Evolutionary conservation across 2,329 filamentous ascomycete genomes (phyloP).

Genomic region (Pyrenophora seminiperda): DNA sequence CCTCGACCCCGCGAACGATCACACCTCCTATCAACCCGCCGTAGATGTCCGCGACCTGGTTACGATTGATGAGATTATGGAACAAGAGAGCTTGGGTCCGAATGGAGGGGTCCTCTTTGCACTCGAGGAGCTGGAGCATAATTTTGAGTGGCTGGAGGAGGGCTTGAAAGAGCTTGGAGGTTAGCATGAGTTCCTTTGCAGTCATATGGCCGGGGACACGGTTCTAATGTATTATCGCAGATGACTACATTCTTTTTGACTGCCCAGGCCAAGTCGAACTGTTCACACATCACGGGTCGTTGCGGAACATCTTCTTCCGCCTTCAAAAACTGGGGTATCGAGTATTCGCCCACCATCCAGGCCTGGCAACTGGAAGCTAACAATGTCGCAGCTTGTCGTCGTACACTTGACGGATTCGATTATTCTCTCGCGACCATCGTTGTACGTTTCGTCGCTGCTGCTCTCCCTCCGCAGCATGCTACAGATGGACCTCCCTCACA

Average conservation of each 20-base stretch:
- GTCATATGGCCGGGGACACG: neutral
- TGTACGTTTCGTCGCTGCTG: slow-evolving; percentile 93
- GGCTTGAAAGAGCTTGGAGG: slow-evolving; percentile 75
- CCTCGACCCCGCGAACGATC: slow-evolving; percentile 95
- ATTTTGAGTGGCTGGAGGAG: slow-evolving; percentile 88
- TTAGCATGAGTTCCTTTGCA: slow-evolving; percentile 35
- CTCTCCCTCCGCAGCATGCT: slow-evolving; percentile 95
- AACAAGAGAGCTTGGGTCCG: slow-evolving; percentile 83
- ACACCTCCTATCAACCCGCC: slow-evolving; percentile 84
- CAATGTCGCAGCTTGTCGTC: slow-evolving; percentile 74
- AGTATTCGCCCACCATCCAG: slow-evolving; percentile 61
- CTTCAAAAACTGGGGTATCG: slow-evolving; percentile 91
- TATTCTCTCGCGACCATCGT: slow-evolving; percentile 86
- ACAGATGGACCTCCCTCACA: slow-evolving; percentile 93
- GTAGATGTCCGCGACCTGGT: slow-evolving; percentile 89
- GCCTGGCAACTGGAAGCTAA: slow-evolving; percentile 29
- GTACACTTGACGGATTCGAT: slow-evolving; percentile 94
- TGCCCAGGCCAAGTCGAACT: slow-evolving; percentile 97
- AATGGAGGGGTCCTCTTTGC: slow-evolving; percentile 94
- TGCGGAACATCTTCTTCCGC: slow-evolving; percentile 89
- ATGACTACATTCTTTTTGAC: slow-evolving; percentile 94
- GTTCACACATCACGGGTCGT: slow-evolving; percentile 90
- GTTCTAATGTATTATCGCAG: slow-evolving; percentile 45
- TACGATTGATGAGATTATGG: slow-evolving; percentile 94
- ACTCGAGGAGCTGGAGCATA: slow-evolving; percentile 91